Evolutionary conservation across 768 basidiomycete genomes (phyloP), one percentile per base, ranked within the genome.

Genomic region (Ephemerocybe angulata): DNA sequence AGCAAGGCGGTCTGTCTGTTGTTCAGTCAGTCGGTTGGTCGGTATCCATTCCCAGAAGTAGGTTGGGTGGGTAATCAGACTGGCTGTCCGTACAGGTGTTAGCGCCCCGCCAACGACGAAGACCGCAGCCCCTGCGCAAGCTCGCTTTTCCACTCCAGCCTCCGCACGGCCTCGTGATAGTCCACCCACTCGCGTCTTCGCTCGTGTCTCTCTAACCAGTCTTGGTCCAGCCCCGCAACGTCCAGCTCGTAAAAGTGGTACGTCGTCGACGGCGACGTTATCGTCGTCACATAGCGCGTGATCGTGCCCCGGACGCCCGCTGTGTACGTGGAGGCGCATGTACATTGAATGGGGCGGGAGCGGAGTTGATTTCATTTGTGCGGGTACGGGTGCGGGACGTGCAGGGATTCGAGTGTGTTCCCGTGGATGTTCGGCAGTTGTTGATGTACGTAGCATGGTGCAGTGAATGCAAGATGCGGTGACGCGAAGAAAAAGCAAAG

Each of bases 181-280:
- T 92, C 90, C 62, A 93, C 90, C 90, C 89, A 92, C 73, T 93
- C 91, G 62, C 91, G 75, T 68, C 76, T 78, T 58, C 91, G 84
- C 74, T 93, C 90, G 60, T 83, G 78, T 63, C 81, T 74, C 69
- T 93, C 91, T 55, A 89, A 73, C 91, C 91, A 93, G 58, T 88
- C 84, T 58, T 13, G 15, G 11, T 27, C 7, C 22, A 11, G 47
- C 40, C 63, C 55, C 70, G 58, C 67, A 62, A 35, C 90, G 70
- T 93, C 91, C 63, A 93, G 81, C 70, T 93, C 91, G 73, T 88
- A 93, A 61, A 93, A 92, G 72, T 93, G 91, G 73, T 92, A 93
- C 35, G 85, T 93, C 52, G 87, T 81, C 50, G 89, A 82, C 31
- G 86, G 82, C 38, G 87, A 82, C 57, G 85, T 82, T 70, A 90